Conservation (phyloP, 441 rosid species). For the Breynia disticha region DNA sequence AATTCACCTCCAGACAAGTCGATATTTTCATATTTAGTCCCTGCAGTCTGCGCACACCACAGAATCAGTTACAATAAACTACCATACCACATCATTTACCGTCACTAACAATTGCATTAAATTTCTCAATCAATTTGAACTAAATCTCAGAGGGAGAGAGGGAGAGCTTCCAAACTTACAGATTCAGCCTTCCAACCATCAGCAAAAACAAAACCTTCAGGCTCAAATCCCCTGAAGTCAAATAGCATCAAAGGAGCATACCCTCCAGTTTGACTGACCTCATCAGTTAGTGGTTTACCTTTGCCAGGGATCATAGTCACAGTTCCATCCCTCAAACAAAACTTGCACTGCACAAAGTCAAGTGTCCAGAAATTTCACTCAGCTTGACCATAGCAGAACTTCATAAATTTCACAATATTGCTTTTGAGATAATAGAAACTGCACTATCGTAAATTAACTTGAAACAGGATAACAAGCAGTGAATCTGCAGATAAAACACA, state of each 20-base stretch:
- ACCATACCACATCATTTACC: too few species aligned
- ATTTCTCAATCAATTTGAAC: too few species aligned
- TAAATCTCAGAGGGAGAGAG: not conserved
- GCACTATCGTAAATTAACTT: not conserved
- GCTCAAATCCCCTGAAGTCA: slow-evolving; percentile 83
- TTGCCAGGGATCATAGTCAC: slow-evolving; percentile 64
- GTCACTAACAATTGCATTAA: too few species aligned
- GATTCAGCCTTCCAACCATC: slow-evolving; percentile 74
- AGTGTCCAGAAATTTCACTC: slow-evolving; percentile 2
- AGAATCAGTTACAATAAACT: not conserved
- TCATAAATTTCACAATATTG: slow-evolving; percentile 3
- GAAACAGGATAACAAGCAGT: too few species aligned
- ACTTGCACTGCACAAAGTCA: slow-evolving; percentile 54
- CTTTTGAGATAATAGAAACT: not conserved
- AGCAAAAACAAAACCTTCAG: slow-evolving; percentile 51
- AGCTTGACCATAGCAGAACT: not conserved
- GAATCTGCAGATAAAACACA: too few species aligned
- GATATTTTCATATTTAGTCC: slow-evolving; percentile 54
- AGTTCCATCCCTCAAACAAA: slow-evolving; percentile 77
- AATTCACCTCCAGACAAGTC: slow-evolving; percentile 76
- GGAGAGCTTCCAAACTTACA: slow-evolving; percentile 40
- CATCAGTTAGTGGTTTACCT: slow-evolving; percentile 54
- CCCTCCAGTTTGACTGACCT: slow-evolving; percentile 46
- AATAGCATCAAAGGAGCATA: slow-evolving; percentile 72
- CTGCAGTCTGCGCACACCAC: slow-evolving; percentile 35